phyloP scores from a whole-genome alignment of 1,284 basidiomycete species.

The Malassezia sp. region DNA sequence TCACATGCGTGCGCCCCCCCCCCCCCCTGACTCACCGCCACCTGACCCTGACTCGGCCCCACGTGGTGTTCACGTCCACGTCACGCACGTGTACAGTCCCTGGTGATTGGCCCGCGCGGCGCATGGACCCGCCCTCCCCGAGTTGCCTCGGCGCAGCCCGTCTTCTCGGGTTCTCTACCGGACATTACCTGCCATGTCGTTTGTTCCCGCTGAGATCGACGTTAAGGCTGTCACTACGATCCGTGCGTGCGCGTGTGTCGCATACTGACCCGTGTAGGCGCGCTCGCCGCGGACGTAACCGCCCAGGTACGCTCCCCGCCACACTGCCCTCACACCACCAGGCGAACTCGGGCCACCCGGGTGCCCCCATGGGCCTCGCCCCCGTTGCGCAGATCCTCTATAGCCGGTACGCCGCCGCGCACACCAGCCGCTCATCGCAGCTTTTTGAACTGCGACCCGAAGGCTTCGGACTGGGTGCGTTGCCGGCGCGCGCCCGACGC shows the following conservation, averaged over 20 bases:
- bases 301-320: conserved; percentile 15
- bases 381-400: conserved; percentile 78
- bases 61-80: too few relatives aligned
- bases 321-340: neutral
- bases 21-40: conserved; percentile 1
- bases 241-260: conserved; percentile 19
- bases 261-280: conserved; percentile 16
- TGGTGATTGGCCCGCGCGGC: too few relatives aligned
- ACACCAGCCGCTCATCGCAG: neutral
- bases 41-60: too few relatives aligned
- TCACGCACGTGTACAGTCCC: too few relatives aligned
- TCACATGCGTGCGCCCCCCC: too few relatives aligned
- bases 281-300: conserved; percentile 34
- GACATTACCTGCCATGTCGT: conserved; percentile 20
- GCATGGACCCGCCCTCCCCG: too few relatives aligned
- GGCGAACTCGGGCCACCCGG: conserved; percentile 60
- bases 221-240: conserved; percentile 37
- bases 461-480: conserved; percentile 14
- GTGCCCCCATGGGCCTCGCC: conserved; percentile 59
- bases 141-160: too few relatives aligned
- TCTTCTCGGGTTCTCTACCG: too few relatives aligned
- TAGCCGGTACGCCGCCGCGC: conserved; percentile 59
- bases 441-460: conserved; percentile 11
- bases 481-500: too few relatives aligned
- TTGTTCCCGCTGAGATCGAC: conserved; percentile 30